A percentile compares a stretch with the other conserved stretches of the same genome.
phyloP scores from a whole-genome alignment of 2,329 filamentous ascomycete species.

The Epichloe uncinata region DNA sequence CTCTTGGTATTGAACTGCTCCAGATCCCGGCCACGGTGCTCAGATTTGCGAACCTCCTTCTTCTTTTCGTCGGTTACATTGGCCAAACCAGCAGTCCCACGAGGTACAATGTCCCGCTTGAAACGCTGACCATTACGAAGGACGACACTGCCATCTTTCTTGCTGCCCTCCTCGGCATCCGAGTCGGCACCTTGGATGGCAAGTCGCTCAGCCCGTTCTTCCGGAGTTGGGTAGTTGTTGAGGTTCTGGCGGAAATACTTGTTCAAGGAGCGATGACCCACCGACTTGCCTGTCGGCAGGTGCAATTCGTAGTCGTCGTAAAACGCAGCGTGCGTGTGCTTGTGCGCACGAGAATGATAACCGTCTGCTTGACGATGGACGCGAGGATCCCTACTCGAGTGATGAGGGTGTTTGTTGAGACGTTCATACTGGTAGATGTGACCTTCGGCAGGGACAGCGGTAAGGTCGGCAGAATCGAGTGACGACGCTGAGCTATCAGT shows the following conservation, averaged over 20 bases:
- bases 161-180: slow-evolving; percentile 22
- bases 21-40: slow-evolving; percentile 55
- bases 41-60: slow-evolving; percentile 48
- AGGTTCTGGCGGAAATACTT: slow-evolving; percentile 91
- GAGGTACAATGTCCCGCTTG: slow-evolving; percentile 45
- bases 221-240: slow-evolving; percentile 64
- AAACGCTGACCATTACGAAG: slow-evolving; percentile 16
- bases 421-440: slow-evolving; percentile 59
- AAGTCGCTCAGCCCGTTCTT: slow-evolving; percentile 58
- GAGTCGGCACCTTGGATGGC: slow-evolving; percentile 36
- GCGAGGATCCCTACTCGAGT: slow-evolving; percentile 56
- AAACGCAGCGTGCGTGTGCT: slow-evolving; percentile 61
- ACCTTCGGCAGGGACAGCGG: slow-evolving; percentile 62
- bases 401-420: slow-evolving; percentile 60
- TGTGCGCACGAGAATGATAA: slow-evolving; percentile 73
- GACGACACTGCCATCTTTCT: slow-evolving; percentile 12
- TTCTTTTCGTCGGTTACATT: slow-evolving; percentile 67
- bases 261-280: slow-evolving; percentile 78
- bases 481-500: slow-evolving; percentile 87
- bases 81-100: slow-evolving; percentile 64
- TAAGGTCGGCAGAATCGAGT: slow-evolving; percentile 72
- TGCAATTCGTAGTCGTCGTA: slow-evolving; percentile 91
- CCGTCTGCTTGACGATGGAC: slow-evolving; percentile 64
- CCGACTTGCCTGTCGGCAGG: slow-evolving; percentile 75
- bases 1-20: slow-evolving; percentile 48